These are phyloP conservation scores for Sporisorium sorghi DNA, from an alignment of 1,284 basidiomycete species.

Conservation along the genomic window DNA sequence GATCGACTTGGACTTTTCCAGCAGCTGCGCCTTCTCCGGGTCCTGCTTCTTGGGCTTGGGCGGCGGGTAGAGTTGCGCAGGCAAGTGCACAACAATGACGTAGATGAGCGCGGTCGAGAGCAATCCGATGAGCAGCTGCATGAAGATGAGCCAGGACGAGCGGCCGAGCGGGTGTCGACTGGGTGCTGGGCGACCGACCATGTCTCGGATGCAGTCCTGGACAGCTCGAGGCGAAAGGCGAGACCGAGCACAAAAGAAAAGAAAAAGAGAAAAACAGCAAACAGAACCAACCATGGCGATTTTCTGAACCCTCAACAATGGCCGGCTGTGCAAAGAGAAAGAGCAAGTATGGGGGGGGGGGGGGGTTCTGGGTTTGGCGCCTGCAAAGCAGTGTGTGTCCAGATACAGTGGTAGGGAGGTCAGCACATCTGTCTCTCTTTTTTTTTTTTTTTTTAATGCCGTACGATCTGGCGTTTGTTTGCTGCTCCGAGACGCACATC, in stretches of 20 bases:
- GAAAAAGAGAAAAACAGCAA: too few species aligned
- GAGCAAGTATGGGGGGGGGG: too few species aligned
- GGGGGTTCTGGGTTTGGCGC: too few species aligned
- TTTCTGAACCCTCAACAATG: too few species aligned
- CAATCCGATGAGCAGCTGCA: conserved; percentile 27
- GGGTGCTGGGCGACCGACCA: neutral
- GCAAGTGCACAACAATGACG: conserved; percentile 20
- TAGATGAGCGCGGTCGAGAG: conserved; percentile 25
- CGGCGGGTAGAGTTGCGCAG: conserved; percentile 24
- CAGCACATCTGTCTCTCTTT: too few species aligned
- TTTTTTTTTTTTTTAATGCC: neutral
- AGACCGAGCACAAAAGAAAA: conserved; percentile 10
- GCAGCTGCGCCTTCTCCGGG: conserved; percentile 15
- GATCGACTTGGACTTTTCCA: conserved; percentile 12
- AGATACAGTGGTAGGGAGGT: too few species aligned
- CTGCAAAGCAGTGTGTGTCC: too few species aligned
- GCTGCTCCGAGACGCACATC: conserved; percentile 6
- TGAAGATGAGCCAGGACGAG: conserved; percentile 34
- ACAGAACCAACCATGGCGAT: too few species aligned
- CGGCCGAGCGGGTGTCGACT: conserved; percentile 18
- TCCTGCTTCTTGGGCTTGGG: conserved; percentile 29
- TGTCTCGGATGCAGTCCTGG: conserved; percentile 27
- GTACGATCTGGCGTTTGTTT: neutral
- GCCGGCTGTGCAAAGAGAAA: too few species aligned
- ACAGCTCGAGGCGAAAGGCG: conserved; percentile 20